Percentiles rank a stretch among this genome's conserved stretches.
Conservation (phyloP, 1,284 basidiomycete genomes). For the Inonotus obliquus region DNA sequence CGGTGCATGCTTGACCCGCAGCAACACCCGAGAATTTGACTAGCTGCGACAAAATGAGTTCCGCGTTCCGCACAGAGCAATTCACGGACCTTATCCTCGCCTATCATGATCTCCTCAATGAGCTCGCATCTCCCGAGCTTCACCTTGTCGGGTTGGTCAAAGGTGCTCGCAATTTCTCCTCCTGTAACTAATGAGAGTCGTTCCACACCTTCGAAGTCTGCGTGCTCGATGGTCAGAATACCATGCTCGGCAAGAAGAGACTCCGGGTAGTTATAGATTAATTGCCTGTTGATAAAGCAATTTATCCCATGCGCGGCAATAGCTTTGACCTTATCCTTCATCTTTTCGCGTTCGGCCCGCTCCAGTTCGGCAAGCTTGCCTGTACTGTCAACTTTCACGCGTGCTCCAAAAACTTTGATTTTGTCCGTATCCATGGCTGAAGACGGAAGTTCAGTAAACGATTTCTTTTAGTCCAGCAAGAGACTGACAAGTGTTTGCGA, state of each 20-base stretch:
- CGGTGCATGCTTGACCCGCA: constrained; percentile 98
- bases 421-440: constrained; percentile 99
- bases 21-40: constrained; percentile 99
- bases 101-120: constrained; percentile 99
- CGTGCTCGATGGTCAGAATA: constrained; percentile 97
- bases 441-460: constrained; percentile 7
- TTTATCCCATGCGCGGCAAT: constrained; percentile 97
- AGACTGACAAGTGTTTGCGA: constrained; percentile 89
- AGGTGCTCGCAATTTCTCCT: constrained; percentile 96
- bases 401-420: constrained; percentile 98
- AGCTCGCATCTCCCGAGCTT: constrained; percentile 91
- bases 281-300: constrained; percentile 96
- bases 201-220: constrained; percentile 99
- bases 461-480: not conserved
- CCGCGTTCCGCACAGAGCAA: not conserved
- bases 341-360: constrained; percentile 77
- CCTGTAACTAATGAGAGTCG: constrained; percentile 94
- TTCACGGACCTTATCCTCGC: constrained; percentile 86
- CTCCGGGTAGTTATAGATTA: constrained; percentile 99
- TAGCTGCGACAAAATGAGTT: constrained; percentile 47
- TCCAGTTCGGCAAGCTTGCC: constrained; percentile 98
- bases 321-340: constrained; percentile 90
- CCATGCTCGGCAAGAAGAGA: constrained; percentile 90
- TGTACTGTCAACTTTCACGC: constrained; percentile 93
- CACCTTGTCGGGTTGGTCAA: constrained; percentile 90